A percentile compares a stretch with the other conserved stretches of the same genome.
Conservation (phyloP, 805 yeast genomes). For the Candida vartiovaarae region DNA sequence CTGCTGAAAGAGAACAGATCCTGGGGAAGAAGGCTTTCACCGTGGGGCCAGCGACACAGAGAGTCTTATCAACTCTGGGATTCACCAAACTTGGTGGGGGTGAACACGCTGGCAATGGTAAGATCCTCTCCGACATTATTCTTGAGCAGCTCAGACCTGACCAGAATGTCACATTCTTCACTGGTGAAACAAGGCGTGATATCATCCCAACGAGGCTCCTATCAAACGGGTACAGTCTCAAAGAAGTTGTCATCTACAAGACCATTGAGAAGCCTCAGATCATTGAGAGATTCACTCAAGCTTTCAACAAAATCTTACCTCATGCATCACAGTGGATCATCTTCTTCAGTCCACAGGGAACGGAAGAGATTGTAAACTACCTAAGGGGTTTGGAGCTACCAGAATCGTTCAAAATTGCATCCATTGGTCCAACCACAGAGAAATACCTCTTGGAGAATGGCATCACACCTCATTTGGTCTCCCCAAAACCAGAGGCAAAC, state of each 20-base stretch:
- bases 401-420: conserved; percentile 43
- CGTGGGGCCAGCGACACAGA: conserved; percentile 86
- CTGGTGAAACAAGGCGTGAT: conserved; percentile 82
- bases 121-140: conserved; percentile 57
- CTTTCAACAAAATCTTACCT: conserved; percentile 23
- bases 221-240: conserved; percentile 35
- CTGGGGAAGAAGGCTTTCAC: conserved; percentile 60
- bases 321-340: conserved; percentile 55
- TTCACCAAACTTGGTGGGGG: conserved; percentile 71
- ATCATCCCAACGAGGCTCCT: conserved; percentile 61
- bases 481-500: conserved; percentile 65
- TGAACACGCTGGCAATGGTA: conserved; percentile 73
- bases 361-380: conserved; percentile 50
- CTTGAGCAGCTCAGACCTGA: conserved; percentile 18
- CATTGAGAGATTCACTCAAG: conserved; percentile 20
- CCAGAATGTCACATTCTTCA: conserved; percentile 56
- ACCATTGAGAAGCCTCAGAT: conserved; percentile 50
- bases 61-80: conserved; percentile 51
- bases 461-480: conserved; percentile 53
- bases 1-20: conserved; percentile 22
- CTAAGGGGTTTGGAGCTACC: conserved; percentile 19
- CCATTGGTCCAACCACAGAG: conserved; percentile 91
- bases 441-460: conserved; percentile 46
- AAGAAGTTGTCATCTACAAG: conserved; percentile 61
- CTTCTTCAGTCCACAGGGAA: conserved; percentile 89